These are phyloP conservation scores for Peronospora destructor DNA, from an alignment of 352 stramenopile genomes.

Conservation along the genomic window DNA sequence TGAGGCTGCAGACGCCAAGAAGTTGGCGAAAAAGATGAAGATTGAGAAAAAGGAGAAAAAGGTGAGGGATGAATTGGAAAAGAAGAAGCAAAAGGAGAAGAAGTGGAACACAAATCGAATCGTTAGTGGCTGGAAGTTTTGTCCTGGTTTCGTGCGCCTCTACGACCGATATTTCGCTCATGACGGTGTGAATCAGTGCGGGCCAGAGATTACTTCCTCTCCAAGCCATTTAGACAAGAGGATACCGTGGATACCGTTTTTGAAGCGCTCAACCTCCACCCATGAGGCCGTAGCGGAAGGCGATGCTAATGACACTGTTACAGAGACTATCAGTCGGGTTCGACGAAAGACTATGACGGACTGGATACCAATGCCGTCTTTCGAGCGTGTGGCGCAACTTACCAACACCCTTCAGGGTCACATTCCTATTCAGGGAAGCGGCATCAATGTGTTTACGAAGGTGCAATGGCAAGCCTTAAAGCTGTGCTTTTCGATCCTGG, in stretches of 20 bases:
- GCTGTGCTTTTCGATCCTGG: slow-evolving; percentile 63
- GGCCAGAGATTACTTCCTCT: slow-evolving; percentile 14
- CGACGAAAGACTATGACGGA: slow-evolving; percentile 39
- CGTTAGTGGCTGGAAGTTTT: slow-evolving; percentile 45
- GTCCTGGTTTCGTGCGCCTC: slow-evolving; percentile 60
- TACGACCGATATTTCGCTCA: slow-evolving; percentile 54
- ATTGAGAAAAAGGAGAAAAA: slow-evolving; percentile 24
- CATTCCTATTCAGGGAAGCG: slow-evolving; percentile 19
- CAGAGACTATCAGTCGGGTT: slow-evolving; percentile 18
- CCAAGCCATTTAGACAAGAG: slow-evolving; percentile 15
- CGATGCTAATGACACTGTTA: slow-evolving; percentile 22
- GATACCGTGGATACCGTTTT: slow-evolving; percentile 19
- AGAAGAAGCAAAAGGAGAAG: slow-evolving; percentile 37
- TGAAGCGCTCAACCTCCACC: slow-evolving; percentile 30
- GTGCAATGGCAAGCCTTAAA: slow-evolving; percentile 71
- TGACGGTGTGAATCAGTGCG: slow-evolving; percentile 19
- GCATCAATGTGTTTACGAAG: slow-evolving; percentile 59
- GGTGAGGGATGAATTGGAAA: slow-evolving; percentile 20
- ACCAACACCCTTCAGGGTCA: slow-evolving; percentile 30
- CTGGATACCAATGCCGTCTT: slow-evolving; percentile 31
- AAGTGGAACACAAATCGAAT: slow-evolving; percentile 33
- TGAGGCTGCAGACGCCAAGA: slow-evolving; percentile 11
- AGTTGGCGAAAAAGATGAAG: slow-evolving; percentile 22
- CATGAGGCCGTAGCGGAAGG: slow-evolving; percentile 18
- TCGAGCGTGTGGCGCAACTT: slow-evolving; percentile 30